Base-by-base conservation (phyloP, 2,329 filamentous ascomycete species). In the Beauveria varroae region DNA sequence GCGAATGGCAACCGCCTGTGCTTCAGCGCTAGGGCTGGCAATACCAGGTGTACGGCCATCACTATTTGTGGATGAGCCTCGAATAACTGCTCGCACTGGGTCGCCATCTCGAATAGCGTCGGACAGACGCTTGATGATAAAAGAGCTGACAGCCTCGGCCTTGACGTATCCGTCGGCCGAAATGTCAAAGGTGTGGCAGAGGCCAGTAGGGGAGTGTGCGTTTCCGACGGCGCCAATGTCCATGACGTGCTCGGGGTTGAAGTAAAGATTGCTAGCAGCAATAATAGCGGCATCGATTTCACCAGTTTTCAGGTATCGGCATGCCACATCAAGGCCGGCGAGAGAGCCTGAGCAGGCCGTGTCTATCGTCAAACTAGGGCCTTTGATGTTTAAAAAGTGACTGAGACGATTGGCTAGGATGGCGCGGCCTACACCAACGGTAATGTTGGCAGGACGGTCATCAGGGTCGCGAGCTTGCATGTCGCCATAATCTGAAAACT, bases 321-420 rank as follows among this genome's bases (percentile, higher is more conserved):
- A 65, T 12, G 79, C 80, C 16, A 77, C 68, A 64, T 82, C 75
- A 0, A 83, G 69, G 0, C 75, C 76, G 3, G 79, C 73, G 22
- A 82, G 68, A 34, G 74, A 76, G 18, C 75, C 74, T 3, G 78
- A 81, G 67, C 81, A 84, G 14, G 78, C 81, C 0, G 81, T 82
- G 55, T 83, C 79, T n/a, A 83, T 69, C 0, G 77, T 80, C 64
- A 81, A 70, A 62, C 77, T 79, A 3, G 79, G 76, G 0, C 80
- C 79, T 4, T 71, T 69, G 40, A 81, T 71, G 60, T 82, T 74
- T 63, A 78, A 78, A 55, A 73, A 75, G 64, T 80, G 77, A 0
- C 77, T 79, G 14, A 81, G 69, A 3, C 79, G 71, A 64, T 81
- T 81, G 14, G 76, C 71, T 60, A 80, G 65, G 53, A 79, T 75